Base-by-base conservation (phyloP, 2,329 filamentous ascomycete genomes). In the Annulohypoxylon truncatum region DNA sequence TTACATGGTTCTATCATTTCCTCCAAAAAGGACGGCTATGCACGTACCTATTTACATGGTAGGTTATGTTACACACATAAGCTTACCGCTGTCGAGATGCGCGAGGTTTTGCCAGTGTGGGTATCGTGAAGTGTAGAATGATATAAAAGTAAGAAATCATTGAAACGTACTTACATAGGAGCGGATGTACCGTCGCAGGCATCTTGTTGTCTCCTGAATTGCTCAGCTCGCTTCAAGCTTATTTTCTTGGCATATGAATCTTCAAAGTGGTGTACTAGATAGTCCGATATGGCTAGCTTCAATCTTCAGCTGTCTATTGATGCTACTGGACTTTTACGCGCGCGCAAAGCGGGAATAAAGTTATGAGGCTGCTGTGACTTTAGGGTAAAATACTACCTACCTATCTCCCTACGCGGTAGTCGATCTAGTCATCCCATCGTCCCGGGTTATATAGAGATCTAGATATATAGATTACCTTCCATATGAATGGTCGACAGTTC, bases 171-270 rank as follows among this genome's bases (percentile, higher is more conserved):
- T n/a, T n/a, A n/a, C n/a, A n/a, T 5, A 5, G 13, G 10, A 3
- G n/a, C 5, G 38, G 18, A 42, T 12, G 15, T 42, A 42, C 12
- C 31, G 3, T n/a, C 31, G 10, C 31, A 35, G 12, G 31, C n/a
- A 24, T 50, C 24, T 47, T 29, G 9, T 15, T 15, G 35, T 42
- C 35, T 13, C 1, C 22, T 52, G 52, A 57, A n/a, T 47, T 40
- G 24, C 42, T 67, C 60, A 71, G 60, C 66, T 69, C 67, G 52
- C 66, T 60, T 60, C 53, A 51, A 53, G 60, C 61, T 64, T 74
- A 74, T 74, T 75, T 70, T 67, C 72, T 74, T 75, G 71, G 72
- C 73, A 56, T 64, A 60, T 66, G 63, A 66, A 38, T 18, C n/a
- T 72, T 63, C 62, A 65, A 65, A 61, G 69, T 68, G 64, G 50